Conservation (phyloP, 73 alveolate species). For the Blepharisma japonicum region DNA sequence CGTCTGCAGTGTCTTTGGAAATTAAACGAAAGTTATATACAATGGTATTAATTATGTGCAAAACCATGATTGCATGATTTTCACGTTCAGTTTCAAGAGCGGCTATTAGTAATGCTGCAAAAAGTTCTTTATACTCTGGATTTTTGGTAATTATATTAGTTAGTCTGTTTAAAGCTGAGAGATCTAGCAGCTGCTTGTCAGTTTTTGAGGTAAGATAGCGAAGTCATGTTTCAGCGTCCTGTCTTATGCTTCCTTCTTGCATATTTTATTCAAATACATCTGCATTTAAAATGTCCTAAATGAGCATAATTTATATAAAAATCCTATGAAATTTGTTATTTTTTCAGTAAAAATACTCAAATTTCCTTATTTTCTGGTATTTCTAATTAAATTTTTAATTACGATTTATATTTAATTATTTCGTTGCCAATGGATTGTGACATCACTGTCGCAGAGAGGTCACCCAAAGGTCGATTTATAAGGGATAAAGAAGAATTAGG, state of each 20-base stretch:
- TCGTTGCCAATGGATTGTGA: too few species aligned
- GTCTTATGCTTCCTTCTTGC: constrained; percentile 22
- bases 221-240: constrained; percentile 20
- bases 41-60: constrained; percentile 1
- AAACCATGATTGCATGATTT: constrained; percentile 2
- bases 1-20: background rate
- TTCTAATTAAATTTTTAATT: too few species aligned
- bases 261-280: background rate
- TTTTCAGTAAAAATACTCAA: too few species aligned
- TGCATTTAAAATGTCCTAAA: too few species aligned
- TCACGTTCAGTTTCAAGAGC: constrained; percentile 18
- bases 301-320: too few species aligned
- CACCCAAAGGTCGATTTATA: constrained; percentile 29
- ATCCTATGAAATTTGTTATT: too few species aligned
- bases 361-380: too few species aligned
- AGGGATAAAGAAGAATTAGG: constrained; percentile 51
- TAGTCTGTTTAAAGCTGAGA: constrained; percentile 20
- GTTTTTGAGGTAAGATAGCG: background rate
- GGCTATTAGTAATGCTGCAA: background rate
- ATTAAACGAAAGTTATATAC: background rate
- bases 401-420: too few species aligned
- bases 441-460: background rate
- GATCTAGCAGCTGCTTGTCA: background rate
- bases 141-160: constrained; percentile 4
- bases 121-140: constrained; percentile 12